Evolutionary conservation across 192 early-diverging fungal species (phyloP), one percentile per base, ranked within the genome.

Genomic region (Chytriomyces hyalinus): DNA sequence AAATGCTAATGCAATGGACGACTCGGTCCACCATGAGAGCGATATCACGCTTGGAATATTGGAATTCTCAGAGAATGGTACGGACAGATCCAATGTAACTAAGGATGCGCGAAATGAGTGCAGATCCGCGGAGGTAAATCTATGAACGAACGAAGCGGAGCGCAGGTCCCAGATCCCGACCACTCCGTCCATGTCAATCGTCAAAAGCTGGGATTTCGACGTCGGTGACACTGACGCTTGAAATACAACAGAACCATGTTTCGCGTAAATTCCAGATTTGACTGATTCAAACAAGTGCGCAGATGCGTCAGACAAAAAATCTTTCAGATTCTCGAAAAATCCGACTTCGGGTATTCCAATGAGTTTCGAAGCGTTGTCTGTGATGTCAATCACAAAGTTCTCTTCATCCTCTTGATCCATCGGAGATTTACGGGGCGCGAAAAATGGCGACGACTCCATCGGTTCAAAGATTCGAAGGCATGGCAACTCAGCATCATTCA

Each of bases 11-110:
- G 82, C 68, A 49, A 90, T 70, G 9, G 84, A 82, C 60, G 83
- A 73, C 51, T 82, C 75, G 36, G 90, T 76, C 90, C 89, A 91
- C 81, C 84, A 91, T 10, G 81, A 78, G 53, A 85, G 83, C 2
- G 85, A 83, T 13, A 90, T 72, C 13, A 81, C 24, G 5, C 5
- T 73, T 7, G 24, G 6, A 10, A 36, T 9, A 11, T 74, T 46
- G 6, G 57, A 15, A 5, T 2, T 57, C 1, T 9, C n/a, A 10
- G 57, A 3, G 0, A 11, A 0, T 22, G 57, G 2, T 17, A 4
- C 53, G 10, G 48, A 10, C 2, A 1, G 44, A 26, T 15, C n/a
- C 53, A 4, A 43, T 36, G 36, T 36, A 3, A 11, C 13, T 6
- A 28, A 45, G 1, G 60, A 11, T 36, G 8, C 9, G 9, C 57